Conservation (phyloP, 345 rosid species). For the Hevea brasiliensis region DNA sequence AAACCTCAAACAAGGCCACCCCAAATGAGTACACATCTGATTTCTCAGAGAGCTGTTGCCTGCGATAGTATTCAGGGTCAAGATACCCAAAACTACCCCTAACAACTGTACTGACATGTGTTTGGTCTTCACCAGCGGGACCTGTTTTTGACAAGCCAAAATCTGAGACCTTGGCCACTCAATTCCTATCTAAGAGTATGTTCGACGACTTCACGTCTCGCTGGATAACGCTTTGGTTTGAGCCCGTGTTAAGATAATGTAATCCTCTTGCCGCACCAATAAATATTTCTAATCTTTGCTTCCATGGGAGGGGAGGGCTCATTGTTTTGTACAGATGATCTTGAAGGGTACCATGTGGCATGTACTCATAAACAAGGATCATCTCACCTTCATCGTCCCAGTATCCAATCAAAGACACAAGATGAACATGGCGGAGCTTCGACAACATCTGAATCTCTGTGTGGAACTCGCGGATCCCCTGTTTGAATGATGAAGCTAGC, state of each 20-base stretch:
- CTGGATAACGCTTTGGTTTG: slow-evolving; percentile 36
- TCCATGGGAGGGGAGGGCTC: slow-evolving; percentile 31
- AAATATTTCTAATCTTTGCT: slow-evolving; percentile 35
- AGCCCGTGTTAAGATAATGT: slow-evolving; percentile 23
- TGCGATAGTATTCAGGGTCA: slow-evolving; percentile 58
- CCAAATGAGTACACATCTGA: slow-evolving; percentile 67
- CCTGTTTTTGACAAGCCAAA: slow-evolving; percentile 46
- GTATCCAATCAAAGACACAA: background rate
- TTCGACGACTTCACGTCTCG: slow-evolving; percentile 48
- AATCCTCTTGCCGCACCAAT: slow-evolving; percentile 37
- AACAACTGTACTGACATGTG: slow-evolving; percentile 37
- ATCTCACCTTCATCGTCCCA: background rate
- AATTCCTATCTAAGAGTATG: slow-evolving; percentile 44
- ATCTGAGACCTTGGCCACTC: slow-evolving; percentile 50
- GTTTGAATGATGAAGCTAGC: background rate
- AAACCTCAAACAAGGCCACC: slow-evolving; percentile 48
- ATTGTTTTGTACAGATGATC: slow-evolving; percentile 22
- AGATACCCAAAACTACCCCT: slow-evolving; percentile 50
- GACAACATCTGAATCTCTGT: background rate
- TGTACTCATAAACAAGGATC: background rate
- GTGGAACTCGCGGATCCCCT: background rate
- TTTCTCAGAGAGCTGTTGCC: slow-evolving; percentile 49
- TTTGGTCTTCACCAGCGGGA: slow-evolving; percentile 14
- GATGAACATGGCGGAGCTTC: background rate
- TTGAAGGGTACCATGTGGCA: slow-evolving; percentile 15